A percentile compares a stretch with the other conserved stretches of the same genome.
phyloP scores from a whole-genome alignment of 495 filamentous ascomycete species.

The Parachaetomium inaequale region DNA sequence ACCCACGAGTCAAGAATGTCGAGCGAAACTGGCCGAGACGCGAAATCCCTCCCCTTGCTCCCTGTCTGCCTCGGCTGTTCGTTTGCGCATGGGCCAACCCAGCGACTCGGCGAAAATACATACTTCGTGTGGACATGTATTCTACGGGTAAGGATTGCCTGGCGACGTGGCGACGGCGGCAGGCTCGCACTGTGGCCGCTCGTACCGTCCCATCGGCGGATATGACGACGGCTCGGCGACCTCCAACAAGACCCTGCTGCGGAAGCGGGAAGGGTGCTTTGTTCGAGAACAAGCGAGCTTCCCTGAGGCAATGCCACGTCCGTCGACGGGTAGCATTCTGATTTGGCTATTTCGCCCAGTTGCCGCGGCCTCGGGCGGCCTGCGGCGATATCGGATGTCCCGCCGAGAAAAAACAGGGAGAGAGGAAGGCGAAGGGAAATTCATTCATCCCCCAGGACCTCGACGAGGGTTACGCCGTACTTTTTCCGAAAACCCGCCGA shows the following conservation, averaged over 20 bases:
- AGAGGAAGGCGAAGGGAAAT: background rate
- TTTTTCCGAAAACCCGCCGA: background rate
- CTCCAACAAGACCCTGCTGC: background rate
- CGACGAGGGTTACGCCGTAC: background rate
- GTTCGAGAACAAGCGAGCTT: conserved; percentile 4
- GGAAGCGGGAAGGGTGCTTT: conserved; percentile 2
- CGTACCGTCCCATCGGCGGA: conserved; percentile 14
- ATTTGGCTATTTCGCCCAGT: conserved; percentile 10
- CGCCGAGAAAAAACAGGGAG: background rate
- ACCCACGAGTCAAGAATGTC: conserved; percentile 34
- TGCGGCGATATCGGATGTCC: conserved; percentile 12
- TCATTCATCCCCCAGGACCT: background rate
- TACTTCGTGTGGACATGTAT: too few relatives aligned
- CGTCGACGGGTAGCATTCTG: background rate
- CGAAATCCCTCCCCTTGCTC: conserved; percentile 19
- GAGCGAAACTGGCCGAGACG: conserved; percentile 28
- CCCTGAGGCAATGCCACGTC: conserved; percentile 2
- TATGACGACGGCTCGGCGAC: conserved; percentile 19
- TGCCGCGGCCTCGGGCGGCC: background rate
- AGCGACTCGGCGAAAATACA: conserved; percentile 25
- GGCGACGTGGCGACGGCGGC: background rate
- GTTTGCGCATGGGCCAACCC: conserved; percentile 18
- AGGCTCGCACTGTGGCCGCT: conserved; percentile 27
- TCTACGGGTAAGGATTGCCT: background rate
- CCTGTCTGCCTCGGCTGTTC: conserved; percentile 29